These are phyloP conservation scores for Sugiyamaella floridensis DNA, from an alignment of 805 yeast species.

Conservation along the genomic window DNA sequence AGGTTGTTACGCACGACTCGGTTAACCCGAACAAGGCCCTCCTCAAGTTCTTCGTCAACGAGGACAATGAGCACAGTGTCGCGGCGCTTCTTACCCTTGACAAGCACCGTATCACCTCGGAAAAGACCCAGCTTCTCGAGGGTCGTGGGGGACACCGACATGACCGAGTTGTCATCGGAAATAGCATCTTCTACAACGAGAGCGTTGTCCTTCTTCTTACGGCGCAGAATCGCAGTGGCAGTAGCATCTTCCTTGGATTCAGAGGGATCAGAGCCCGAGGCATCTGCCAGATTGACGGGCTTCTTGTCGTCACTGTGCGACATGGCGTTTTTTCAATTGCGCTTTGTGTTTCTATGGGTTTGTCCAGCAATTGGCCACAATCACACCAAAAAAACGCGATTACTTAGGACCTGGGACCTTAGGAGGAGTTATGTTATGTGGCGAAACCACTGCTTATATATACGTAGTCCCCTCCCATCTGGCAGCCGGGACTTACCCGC, in stretches of 20 bases:
- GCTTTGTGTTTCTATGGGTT: conserved; percentile 3
- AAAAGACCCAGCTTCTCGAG: conserved; percentile 92
- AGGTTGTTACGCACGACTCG: conserved; percentile 94
- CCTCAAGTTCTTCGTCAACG: conserved; percentile 94
- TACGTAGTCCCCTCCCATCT: neutral
- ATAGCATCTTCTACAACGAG: conserved; percentile 94
- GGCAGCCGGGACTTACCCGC: neutral
- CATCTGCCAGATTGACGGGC: conserved; percentile 42
- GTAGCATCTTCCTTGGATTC: conserved; percentile 60
- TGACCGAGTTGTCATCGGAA: conserved; percentile 94
- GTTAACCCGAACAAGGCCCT: conserved; percentile 89
- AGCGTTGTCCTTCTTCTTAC: conserved; percentile 96
- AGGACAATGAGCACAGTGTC: conserved; percentile 94
- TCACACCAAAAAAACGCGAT: neutral
- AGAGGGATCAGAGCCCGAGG: conserved; percentile 51
- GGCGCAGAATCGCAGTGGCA: conserved; percentile 94
- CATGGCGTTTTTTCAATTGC: neutral
- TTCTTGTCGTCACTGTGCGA: conserved; percentile 22
- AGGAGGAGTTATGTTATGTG: neutral
- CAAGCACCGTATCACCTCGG: conserved; percentile 96
- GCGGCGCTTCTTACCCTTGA: conserved; percentile 96
- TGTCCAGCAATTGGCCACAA: neutral
- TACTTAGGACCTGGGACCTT: too few species aligned
- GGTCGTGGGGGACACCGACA: conserved; percentile 89
- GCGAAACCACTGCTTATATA: neutral